These are phyloP conservation scores for Petrea volubilis DNA, from an alignment of 257 asterid genomes.

Conservation along the genomic window DNA sequence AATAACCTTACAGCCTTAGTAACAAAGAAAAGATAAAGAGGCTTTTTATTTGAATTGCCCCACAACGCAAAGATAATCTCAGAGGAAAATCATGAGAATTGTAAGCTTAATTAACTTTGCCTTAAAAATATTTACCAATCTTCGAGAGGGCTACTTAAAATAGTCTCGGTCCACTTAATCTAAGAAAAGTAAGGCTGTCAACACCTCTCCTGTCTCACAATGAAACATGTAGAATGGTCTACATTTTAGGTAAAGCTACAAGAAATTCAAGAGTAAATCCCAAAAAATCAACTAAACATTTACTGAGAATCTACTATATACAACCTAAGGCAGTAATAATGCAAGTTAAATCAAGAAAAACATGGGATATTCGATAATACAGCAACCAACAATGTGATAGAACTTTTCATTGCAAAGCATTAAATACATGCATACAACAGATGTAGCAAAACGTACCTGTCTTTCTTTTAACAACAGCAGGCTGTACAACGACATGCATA, in stretches of 20 bases:
- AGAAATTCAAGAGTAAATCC: neutral
- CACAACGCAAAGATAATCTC: too few species aligned
- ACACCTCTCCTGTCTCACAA: neutral
- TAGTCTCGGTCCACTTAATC: neutral
- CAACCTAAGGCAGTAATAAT: neutral
- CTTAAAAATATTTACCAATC: too few species aligned
- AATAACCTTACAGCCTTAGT: too few species aligned
- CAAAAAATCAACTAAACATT: neutral
- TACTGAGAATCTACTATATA: neutral
- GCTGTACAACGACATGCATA: constrained; percentile 71
- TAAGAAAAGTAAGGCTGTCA: neutral
- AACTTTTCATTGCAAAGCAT: neutral
- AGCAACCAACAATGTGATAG: neutral
- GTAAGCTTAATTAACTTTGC: too few species aligned
- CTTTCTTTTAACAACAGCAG: constrained; percentile 41
- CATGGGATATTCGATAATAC: neutral
- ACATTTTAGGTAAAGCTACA: neutral
- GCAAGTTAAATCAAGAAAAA: neutral
- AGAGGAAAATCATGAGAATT: too few species aligned
- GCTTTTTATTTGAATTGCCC: too few species aligned
- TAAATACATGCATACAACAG: neutral
- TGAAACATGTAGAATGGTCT: neutral
- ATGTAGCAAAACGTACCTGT: constrained; percentile 32
- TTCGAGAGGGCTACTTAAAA: too few species aligned
- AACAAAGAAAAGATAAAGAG: too few species aligned